Evolutionary conservation across 106 monocot species (phyloP).

Genomic region (Dendrobium huoshanense): DNA sequence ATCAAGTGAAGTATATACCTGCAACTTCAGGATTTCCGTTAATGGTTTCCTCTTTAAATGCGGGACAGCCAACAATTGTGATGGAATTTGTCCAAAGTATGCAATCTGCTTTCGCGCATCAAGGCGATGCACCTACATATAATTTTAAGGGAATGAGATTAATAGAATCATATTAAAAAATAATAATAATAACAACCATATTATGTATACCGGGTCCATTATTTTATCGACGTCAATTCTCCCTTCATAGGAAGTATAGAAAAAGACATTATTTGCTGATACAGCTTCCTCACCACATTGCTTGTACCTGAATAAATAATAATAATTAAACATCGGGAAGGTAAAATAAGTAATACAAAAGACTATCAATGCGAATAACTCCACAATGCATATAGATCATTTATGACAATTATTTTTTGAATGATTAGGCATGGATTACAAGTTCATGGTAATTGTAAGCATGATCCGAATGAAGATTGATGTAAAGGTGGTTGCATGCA

Average conservation of each 20-base stretch:
- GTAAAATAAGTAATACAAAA: background rate
- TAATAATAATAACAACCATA: background rate
- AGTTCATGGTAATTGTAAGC: too few species aligned
- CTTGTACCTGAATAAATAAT: conserved; percentile 60
- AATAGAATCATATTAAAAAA: background rate
- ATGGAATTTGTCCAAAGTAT: conserved; percentile 91
- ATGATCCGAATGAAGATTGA: too few species aligned
- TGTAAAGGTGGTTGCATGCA: too few species aligned
- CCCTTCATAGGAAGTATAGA: conserved; percentile 89
- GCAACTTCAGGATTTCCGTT: conserved; percentile 59
- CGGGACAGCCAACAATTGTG: conserved; percentile 68
- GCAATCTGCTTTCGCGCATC: conserved; percentile 80
- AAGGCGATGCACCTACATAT: conserved; percentile 56
- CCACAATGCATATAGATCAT: background rate
- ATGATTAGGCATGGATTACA: too few species aligned
- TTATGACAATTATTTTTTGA: too few species aligned
- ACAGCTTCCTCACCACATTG: conserved; percentile 91
- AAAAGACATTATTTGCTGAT: conserved; percentile 78
- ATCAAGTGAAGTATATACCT: conserved; percentile 36
- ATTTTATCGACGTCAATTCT: conserved; percentile 83
- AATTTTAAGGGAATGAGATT: conserved; percentile 1
- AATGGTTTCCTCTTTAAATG: conserved; percentile 70
- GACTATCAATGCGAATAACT: background rate
- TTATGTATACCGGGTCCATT: conserved; percentile 64
- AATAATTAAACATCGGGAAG: background rate